Conservation (phyloP, 805 yeast genomes). For the Dipodascus geniculatus region DNA sequence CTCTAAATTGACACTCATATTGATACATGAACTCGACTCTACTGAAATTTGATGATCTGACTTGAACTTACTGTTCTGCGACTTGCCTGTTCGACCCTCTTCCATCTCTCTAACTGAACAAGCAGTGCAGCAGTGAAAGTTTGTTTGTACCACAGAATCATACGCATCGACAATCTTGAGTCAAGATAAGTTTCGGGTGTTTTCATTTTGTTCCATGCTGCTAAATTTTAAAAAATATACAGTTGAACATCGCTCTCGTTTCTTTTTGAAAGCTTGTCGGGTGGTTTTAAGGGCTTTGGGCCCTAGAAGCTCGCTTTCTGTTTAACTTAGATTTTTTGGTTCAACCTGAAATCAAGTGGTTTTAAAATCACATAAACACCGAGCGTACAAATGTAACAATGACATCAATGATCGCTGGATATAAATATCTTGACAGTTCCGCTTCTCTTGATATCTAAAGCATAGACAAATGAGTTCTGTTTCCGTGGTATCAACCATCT, state of each 20-base stretch:
- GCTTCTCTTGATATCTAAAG: too few relatives aligned
- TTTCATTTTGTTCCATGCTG: background rate
- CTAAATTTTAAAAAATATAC: background rate
- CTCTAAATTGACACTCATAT: too few relatives aligned
- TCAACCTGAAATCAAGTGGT: background rate
- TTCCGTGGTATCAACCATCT: background rate
- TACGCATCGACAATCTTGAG: background rate
- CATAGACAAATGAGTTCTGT: too few relatives aligned
- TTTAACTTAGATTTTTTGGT: background rate
- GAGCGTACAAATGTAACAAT: background rate
- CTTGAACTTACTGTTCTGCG: too few relatives aligned
- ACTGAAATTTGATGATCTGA: too few relatives aligned
- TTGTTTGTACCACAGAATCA: background rate
- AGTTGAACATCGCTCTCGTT: background rate
- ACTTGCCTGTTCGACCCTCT: too few relatives aligned
- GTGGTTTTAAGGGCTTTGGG: background rate
- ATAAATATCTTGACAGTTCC: background rate
- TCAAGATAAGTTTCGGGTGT: background rate
- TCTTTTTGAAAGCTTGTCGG: background rate
- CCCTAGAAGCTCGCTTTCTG: background rate
- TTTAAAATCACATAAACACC: background rate
- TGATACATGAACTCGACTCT: too few relatives aligned
- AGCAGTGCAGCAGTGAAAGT: background rate
- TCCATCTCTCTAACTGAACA: too few relatives aligned
- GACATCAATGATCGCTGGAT: too few relatives aligned